Evolutionary conservation across 305 asterid species (phyloP), one percentile per base, ranked within the genome.

Genomic region (Fraxinus sp.): DNA sequence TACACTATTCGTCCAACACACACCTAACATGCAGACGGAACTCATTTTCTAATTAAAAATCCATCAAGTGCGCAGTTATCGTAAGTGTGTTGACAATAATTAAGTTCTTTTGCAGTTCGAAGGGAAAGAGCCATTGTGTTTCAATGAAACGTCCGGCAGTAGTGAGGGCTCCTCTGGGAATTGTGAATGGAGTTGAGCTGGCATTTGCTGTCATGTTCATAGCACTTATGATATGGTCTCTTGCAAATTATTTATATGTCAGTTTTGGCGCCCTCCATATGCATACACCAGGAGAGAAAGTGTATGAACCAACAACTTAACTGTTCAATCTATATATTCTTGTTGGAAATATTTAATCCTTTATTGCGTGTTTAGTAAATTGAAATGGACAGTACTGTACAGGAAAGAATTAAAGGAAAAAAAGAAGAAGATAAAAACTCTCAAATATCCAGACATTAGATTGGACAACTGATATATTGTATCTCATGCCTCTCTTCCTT

Each of bases 211-310:
- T 83, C 76, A 90, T 91, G 94, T 91, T 91, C 64, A 36, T 87
- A 2, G 87, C 81, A 3, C 95, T 93, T 20, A 75, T 92, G 11
- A 84, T 91, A 8, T 93, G 97, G 97, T 92, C 94, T 30, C 81
- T 93, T 1, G 86, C 84, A 4, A 87, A 92, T 72, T 93, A 91
- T 77, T 62, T 92, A 80, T 70, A 87, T 24, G 68, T 85, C 79
- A 91, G 95, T 86, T 90, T 85, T 33, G 85, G 82, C 1, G 83
- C 85, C 75, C 93, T 87, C 77, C 89, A 86, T 77, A 90, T 92
- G 93, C 88, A 89, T 33, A 75, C 79, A 13, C 78, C 79, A 1
- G 89, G 84, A 14, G 94, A 81, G 39, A 76, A 82, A 88, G 89
- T 86, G 97, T 90, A 88, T 0, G 90, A 82, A 26, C 14, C 57